Conservation (phyloP, 805 yeast species). For the Sugiyamaella chiloensis region DNA sequence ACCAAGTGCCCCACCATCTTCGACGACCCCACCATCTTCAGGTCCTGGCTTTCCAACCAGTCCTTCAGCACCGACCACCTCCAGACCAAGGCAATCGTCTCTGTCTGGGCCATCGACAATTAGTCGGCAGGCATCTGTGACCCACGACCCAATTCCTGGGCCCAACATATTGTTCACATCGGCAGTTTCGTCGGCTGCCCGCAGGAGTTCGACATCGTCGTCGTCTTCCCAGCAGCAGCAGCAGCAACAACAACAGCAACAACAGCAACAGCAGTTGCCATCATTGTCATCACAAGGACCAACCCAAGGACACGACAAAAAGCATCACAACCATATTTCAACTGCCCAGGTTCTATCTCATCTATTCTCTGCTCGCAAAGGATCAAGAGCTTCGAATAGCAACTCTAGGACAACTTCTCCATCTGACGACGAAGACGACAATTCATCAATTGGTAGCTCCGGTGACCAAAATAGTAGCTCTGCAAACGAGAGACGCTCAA, state of each 20-base stretch:
- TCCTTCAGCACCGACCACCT: background rate
- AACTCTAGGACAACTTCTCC: constrained; percentile 1
- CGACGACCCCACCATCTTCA: no score
- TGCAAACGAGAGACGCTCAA: constrained; percentile 5
- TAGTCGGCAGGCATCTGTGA: background rate
- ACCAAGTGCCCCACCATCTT: no score
- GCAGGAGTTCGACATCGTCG: background rate
- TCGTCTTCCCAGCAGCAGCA: background rate
- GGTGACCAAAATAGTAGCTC: background rate
- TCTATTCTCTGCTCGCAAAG: constrained; percentile 1
- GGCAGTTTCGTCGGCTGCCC: background rate
- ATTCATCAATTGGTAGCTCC: background rate
- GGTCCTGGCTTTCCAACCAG: no score
- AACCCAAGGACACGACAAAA: background rate
- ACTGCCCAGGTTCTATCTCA: constrained; percentile 3
- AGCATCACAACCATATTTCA: background rate
- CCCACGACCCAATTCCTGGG: constrained; percentile 1
- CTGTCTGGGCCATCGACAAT: background rate
- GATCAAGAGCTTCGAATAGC: background rate
- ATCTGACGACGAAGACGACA: constrained; percentile 4
- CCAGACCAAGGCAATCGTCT: background rate
- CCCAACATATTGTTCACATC: background rate
- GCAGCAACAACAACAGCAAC: background rate
- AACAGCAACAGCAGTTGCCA: background rate
- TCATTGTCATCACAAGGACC: background rate